Conservation (phyloP, 164 flowering plant species). For the Amborella trichopoda region DNA sequence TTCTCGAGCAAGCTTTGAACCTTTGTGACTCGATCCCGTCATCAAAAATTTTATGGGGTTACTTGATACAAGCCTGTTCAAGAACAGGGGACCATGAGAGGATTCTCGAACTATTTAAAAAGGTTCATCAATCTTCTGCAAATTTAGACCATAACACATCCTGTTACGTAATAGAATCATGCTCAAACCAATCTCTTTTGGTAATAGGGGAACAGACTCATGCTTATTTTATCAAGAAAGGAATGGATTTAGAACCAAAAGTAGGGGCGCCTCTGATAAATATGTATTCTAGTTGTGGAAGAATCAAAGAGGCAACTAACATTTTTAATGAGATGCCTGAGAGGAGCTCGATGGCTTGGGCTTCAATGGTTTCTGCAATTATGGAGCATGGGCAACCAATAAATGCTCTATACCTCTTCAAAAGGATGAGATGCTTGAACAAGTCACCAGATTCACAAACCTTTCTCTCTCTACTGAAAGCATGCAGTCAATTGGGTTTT, state of each 20-base stretch:
- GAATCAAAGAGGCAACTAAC: slow-evolving; percentile 12
- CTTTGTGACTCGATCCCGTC: slow-evolving; percentile 14
- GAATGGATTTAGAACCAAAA: slow-evolving; percentile 13
- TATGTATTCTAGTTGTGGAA: slow-evolving; percentile 24
- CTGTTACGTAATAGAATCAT: slow-evolving; percentile 10
- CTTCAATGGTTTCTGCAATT: too few species aligned
- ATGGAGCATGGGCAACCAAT: slow-evolving; percentile 22
- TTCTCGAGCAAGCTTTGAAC: slow-evolving; percentile 13
- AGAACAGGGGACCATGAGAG: slow-evolving; percentile 10
- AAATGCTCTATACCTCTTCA: slow-evolving; percentile 17
- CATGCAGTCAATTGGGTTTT: slow-evolving; percentile 17
- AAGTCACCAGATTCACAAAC: slow-evolving; percentile 10
- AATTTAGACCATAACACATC: slow-evolving; percentile 10
- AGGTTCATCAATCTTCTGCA: slow-evolving; percentile 13
- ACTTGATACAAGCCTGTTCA: slow-evolving; percentile 11
- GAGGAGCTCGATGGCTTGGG: too few species aligned
- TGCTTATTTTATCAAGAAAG: slow-evolving; percentile 22
- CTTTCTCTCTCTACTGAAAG: slow-evolving; percentile 13
- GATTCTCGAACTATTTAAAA: slow-evolving; percentile 9
- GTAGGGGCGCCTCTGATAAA: slow-evolving; percentile 19
- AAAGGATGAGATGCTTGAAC: slow-evolving; percentile 12
- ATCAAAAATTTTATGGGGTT: slow-evolving; percentile 12
- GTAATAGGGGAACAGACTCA: slow-evolving; percentile 23
- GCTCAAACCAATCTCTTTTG: slow-evolving; percentile 12
- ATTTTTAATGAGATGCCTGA: slow-evolving; percentile 16